Percentiles rank a stretch among this genome's conserved stretches.
Evolutionary conservation across 345 rosid species (phyloP).

Genomic region (Salix brachista): DNA sequence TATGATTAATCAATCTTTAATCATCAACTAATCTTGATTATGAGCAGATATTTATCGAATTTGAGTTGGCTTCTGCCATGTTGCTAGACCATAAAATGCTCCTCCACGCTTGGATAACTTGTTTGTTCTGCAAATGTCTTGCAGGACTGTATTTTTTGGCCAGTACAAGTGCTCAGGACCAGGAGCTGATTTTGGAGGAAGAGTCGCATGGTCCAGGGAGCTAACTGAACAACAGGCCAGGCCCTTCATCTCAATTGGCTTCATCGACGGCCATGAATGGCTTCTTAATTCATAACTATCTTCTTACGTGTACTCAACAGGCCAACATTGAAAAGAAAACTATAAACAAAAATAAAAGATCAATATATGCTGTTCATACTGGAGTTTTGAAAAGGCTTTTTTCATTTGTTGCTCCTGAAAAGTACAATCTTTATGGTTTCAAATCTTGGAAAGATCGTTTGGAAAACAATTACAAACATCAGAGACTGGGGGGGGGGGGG

Average conservation of each 20-base stretch:
- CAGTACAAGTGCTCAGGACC: constrained; percentile 48
- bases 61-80: background rate
- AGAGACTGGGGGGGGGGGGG: no score
- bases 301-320: background rate
- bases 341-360: background rate
- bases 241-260: constrained; percentile 35
- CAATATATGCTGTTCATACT: no score
- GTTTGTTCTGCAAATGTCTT: background rate
- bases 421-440: no score
- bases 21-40: background rate
- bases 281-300: constrained; percentile 3
- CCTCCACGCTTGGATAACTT: background rate
- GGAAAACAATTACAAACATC: background rate
- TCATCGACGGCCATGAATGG: constrained; percentile 41
- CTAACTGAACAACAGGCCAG: constrained; percentile 31
- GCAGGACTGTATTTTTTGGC: constrained; percentile 46
- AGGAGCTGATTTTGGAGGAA: constrained; percentile 36
- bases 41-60: background rate
- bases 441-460: no score
- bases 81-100: background rate
- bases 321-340: no score
- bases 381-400: no score
- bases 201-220: constrained; percentile 47
- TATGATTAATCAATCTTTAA: background rate
- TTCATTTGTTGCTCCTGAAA: no score